phyloP scores from a whole-genome alignment of 371 early-diverging fungal genomes.

The Nematocida sp. region DNA sequence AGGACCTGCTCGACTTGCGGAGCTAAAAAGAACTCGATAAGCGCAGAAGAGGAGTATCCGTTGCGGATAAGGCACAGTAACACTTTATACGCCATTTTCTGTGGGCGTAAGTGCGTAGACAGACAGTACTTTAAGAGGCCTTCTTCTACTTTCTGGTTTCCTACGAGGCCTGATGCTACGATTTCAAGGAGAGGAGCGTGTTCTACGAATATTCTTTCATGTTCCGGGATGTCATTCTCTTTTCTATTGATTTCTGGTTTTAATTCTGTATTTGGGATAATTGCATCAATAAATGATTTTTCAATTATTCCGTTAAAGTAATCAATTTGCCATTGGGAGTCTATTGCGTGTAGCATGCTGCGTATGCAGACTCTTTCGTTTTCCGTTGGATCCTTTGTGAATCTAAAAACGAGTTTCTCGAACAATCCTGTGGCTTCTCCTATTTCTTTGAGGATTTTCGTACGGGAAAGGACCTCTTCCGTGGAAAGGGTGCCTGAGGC shows the following conservation, averaged over 20 bases:
- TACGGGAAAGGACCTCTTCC: neutral
- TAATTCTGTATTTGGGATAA: neutral
- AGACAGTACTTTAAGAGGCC: slow-evolving; percentile 27
- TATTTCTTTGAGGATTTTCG: slow-evolving; percentile 9
- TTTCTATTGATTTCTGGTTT: slow-evolving; percentile 27
- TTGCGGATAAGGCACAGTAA: slow-evolving; percentile 1
- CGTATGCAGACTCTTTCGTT: slow-evolving; percentile 32
- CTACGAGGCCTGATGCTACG: neutral
- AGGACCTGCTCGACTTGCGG: slow-evolving; percentile 19
- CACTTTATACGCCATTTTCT: slow-evolving; percentile 52
- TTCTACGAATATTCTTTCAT: slow-evolving; percentile 32
- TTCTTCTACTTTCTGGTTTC: neutral
- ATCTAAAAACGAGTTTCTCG: slow-evolving; percentile 3
- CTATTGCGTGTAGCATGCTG: neutral
- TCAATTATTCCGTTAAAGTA: slow-evolving; percentile 19
- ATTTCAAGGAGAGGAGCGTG: slow-evolving; percentile 40
- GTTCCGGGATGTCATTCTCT: slow-evolving; percentile 40
- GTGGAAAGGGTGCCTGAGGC: neutral
- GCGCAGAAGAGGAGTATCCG: slow-evolving; percentile 11
- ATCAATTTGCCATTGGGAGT: slow-evolving; percentile 14
- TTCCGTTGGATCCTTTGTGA: slow-evolving; percentile 16
- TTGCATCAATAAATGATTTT: neutral
- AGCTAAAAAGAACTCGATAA: slow-evolving; percentile 39
- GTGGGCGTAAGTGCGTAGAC: slow-evolving; percentile 37
- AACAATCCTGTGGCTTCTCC: slow-evolving; percentile 5